phyloP scores from a whole-genome alignment of 2,329 filamentous ascomycete genomes.

The Ceratocystis colombiana region DNA sequence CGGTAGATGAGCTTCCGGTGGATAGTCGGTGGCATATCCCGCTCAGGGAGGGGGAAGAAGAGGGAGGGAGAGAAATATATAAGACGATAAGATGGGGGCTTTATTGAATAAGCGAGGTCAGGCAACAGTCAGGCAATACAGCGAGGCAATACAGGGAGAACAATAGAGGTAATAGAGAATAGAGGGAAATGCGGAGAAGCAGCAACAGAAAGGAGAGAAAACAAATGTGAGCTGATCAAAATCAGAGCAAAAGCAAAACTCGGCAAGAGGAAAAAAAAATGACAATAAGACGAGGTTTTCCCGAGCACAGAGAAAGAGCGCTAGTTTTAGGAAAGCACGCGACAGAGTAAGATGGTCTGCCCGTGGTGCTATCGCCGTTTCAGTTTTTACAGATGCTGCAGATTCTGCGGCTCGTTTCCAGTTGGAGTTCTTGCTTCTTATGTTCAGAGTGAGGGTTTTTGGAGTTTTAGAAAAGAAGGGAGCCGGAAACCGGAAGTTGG shows the following conservation, averaged over 20 bases:
- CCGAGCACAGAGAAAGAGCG: constrained; percentile 15
- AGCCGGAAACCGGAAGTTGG: neutral
- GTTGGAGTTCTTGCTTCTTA: too few species aligned
- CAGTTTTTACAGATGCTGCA: neutral
- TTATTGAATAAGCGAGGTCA: constrained; percentile 5
- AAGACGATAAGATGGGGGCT: neutral
- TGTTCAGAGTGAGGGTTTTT: neutral
- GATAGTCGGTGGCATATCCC: constrained; percentile 23
- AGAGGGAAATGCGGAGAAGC: constrained; percentile 8
- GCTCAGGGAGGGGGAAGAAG: constrained; percentile 13
- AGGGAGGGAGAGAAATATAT: neutral
- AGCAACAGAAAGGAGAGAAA: constrained; percentile 1
- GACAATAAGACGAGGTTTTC: constrained; percentile 13
- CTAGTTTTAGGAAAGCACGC: constrained; percentile 3
- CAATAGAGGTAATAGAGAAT: constrained; percentile 14
- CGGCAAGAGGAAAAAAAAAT: neutral
- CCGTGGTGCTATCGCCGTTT: neutral
- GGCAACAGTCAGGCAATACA: neutral
- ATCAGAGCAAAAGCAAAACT: constrained; percentile 20
- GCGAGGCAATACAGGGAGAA: neutral
- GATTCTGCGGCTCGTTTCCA: neutral
- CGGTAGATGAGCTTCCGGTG: constrained; percentile 29
- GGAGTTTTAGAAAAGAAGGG: neutral
- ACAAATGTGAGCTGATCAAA: constrained; percentile 7
- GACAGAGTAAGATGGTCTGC: neutral